phyloP scores from a whole-genome alignment of 2,329 filamentous ascomycete species.

The Cryphonectria radicalis region DNA sequence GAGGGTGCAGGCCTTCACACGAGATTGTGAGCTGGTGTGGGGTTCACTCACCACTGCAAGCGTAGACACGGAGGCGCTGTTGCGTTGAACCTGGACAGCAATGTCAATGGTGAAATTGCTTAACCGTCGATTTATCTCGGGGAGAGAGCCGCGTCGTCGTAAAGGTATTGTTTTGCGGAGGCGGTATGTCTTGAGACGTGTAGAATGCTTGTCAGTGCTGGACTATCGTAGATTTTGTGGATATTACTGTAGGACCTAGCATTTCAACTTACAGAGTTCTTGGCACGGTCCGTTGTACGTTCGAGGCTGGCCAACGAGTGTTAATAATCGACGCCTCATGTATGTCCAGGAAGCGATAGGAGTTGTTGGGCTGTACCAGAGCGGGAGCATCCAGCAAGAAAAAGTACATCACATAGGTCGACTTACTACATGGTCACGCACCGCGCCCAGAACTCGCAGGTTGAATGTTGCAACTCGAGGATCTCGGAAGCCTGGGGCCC shows the following conservation, averaged over 20 bases:
- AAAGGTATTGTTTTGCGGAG: constrained; percentile 28
- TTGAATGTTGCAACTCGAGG: constrained; percentile 28
- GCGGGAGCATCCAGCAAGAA: neutral
- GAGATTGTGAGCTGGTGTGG: neutral
- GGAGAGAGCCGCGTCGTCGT: constrained; percentile 24
- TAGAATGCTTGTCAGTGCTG: neutral
- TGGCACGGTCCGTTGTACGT: constrained; percentile 24
- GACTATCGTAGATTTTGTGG: too few relatives aligned
- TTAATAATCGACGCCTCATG: neutral
- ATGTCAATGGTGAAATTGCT: constrained; percentile 29
- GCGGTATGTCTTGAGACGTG: constrained; percentile 21
- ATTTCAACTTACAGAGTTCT: constrained; percentile 17
- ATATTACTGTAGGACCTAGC: too few relatives aligned
- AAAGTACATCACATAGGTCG: neutral
- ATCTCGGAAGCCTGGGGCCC: constrained; percentile 26
- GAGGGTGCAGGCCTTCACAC: neutral
- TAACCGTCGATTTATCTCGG: constrained; percentile 26
- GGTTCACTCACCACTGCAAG: constrained; percentile 19
- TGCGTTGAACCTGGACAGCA: constrained; percentile 27
- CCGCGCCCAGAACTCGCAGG: constrained; percentile 29
- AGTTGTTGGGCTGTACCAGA: too few relatives aligned
- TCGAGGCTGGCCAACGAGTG: constrained; percentile 8
- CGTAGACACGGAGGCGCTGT: constrained; percentile 26
- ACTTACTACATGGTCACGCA: constrained; percentile 28
- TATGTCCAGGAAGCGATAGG: neutral